Conservation (phyloP, 345 rosid species). For the Eucalyptus dawsonii region DNA sequence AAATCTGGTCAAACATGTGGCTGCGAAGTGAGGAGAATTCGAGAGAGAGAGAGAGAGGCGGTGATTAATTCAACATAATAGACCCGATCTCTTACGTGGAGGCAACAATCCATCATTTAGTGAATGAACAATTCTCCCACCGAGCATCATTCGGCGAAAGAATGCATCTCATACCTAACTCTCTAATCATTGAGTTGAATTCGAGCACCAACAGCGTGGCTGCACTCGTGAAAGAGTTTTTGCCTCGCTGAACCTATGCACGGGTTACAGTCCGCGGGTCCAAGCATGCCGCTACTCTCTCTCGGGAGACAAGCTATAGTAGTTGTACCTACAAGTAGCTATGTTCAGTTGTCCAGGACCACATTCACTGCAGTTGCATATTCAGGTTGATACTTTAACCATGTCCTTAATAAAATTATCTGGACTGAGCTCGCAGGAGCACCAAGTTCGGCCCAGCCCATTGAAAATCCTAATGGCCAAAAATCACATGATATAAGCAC, state of each 20-base stretch:
- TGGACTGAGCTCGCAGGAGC: no score
- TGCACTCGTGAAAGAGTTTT: not conserved
- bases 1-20: no score
- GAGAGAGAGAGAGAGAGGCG: no score
- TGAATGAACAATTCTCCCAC: not conserved
- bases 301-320: not conserved
- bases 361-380: no score
- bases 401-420: no score
- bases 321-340: not conserved
- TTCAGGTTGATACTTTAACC: no score
- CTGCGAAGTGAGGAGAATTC: no score
- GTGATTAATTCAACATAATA: no score
- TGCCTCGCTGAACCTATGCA: not conserved
- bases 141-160: not conserved
- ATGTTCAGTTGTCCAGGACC: not conserved
- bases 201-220: not conserved
- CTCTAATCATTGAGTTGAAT: not conserved
- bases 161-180: not conserved
- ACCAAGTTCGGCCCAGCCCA: no score
- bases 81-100: not conserved
- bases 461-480: no score
- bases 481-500: no score
- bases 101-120: not conserved
- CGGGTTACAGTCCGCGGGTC: not conserved
- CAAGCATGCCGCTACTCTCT: not conserved